Evolutionary conservation across 495 filamentous ascomycete genomes (phyloP).

Genomic region (Daldinia concentrica): DNA sequence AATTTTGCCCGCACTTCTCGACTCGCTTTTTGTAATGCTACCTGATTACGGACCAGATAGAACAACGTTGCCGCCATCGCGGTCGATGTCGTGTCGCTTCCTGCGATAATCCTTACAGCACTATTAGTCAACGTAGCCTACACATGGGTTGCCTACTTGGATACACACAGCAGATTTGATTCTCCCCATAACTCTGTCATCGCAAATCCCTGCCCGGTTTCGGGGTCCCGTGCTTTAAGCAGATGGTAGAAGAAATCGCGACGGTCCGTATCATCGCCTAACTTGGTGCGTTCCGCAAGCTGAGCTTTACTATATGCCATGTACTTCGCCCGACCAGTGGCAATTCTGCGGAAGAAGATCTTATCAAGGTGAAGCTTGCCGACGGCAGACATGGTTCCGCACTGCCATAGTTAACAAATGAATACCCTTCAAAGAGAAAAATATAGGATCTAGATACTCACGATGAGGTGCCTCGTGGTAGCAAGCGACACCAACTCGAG

Average conservation of each 20-base stretch:
- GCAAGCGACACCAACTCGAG: constrained; percentile 66
- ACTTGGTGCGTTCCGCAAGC: constrained; percentile 62
- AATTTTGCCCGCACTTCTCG: constrained; percentile 62
- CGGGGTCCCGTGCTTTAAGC: constrained; percentile 66
- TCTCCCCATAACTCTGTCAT: constrained; percentile 76
- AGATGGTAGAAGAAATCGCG: constrained; percentile 73
- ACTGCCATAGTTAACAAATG: constrained; percentile 45
- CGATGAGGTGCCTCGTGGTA: constrained; percentile 64
- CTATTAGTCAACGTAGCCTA: constrained; percentile 8
- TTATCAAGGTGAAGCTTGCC: constrained; percentile 66
- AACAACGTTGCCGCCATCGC: constrained; percentile 72
- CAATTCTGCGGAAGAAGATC: constrained; percentile 65
- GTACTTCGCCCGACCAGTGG: constrained; percentile 61
- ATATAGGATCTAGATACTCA: constrained; percentile 45
- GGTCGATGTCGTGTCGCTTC: constrained; percentile 71
- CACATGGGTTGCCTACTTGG: neutral
- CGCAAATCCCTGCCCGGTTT: constrained; percentile 71
- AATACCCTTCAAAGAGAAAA: neutral
- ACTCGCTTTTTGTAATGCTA: constrained; percentile 58
- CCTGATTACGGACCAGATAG: constrained; percentile 69
- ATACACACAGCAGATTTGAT: constrained; percentile 67
- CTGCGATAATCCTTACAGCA: constrained; percentile 59
- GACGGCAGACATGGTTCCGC: constrained; percentile 64
- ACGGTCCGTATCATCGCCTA: constrained; percentile 66
- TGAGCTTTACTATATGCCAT: constrained; percentile 66